Percentiles rank a stretch among this genome's conserved stretches.
phyloP scores from a whole-genome alignment of 2,329 filamentous ascomycete species.

The Fusarium paranaense region DNA sequence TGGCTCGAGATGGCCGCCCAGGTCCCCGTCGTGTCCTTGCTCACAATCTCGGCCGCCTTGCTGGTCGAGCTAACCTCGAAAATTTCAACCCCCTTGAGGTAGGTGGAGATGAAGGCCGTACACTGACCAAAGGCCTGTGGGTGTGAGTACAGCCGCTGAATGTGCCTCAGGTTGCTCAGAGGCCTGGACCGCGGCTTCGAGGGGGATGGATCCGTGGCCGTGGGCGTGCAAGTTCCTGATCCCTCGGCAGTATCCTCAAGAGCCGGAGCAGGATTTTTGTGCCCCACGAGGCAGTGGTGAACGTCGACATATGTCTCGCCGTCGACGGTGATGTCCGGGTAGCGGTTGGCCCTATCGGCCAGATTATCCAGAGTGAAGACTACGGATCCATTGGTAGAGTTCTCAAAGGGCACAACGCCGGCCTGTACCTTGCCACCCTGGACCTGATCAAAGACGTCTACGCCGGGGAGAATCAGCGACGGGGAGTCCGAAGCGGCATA shows the following conservation, averaged over 20 bases:
- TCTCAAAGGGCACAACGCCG: conserved; percentile 94
- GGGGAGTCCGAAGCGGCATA: not conserved
- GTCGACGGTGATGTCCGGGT: conserved; percentile 78
- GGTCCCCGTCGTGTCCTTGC: conserved; percentile 66
- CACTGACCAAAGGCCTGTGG: conserved; percentile 97
- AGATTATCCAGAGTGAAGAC: conserved; percentile 91
- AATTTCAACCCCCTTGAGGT: conserved; percentile 80
- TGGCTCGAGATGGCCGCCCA: conserved; percentile 83
- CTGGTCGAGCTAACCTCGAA: conserved; percentile 89
- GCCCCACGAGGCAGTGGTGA: conserved; percentile 85
- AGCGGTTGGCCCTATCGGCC: conserved; percentile 75
- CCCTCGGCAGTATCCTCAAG: conserved; percentile 47
- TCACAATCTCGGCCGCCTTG: conserved; percentile 82
- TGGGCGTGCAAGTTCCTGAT: conserved; percentile 64
- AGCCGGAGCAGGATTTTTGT: conserved; percentile 42
- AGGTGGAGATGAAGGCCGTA: conserved; percentile 75
- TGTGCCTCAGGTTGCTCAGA: conserved; percentile 64
- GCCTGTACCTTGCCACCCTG: conserved; percentile 73
- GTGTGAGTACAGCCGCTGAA: conserved; percentile 88
- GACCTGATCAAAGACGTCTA: conserved; percentile 84
- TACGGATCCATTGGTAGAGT: conserved; percentile 94
- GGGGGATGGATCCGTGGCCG: conserved; percentile 57
- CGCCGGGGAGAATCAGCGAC: conserved; percentile 17
- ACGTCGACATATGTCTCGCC: conserved; percentile 89
- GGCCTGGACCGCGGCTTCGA: conserved; percentile 61